phyloP scores from a whole-genome alignment of 441 rosid genomes.

The Bruguiera hainesii region DNA sequence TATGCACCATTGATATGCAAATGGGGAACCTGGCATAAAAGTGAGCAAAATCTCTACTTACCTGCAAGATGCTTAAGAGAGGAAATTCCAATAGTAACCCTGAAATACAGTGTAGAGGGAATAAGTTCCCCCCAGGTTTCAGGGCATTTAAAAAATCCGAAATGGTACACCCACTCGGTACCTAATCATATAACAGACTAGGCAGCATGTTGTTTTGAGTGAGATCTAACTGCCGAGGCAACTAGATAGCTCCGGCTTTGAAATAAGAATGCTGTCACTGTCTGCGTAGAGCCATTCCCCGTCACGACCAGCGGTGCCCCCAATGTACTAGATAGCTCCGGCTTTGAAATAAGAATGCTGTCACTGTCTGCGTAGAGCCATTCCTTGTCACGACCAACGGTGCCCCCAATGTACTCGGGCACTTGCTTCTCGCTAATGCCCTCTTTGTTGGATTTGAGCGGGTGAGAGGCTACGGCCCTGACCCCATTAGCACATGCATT shows the following conservation, averaged over 20 bases:
- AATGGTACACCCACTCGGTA: neutral
- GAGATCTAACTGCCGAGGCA: conserved; percentile 15
- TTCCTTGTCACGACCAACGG: conserved; percentile 56
- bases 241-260: conserved; percentile 52
- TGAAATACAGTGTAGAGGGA: too few species aligned
- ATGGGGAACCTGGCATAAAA: too few species aligned
- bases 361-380: conserved; percentile 85
- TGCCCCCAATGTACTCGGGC: conserved; percentile 49
- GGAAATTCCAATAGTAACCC: too few species aligned
- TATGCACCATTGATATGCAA: too few species aligned
- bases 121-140: too few species aligned
- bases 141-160: neutral
- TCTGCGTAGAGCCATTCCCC: conserved; percentile 91
- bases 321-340: conserved; percentile 56
- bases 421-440: conserved; percentile 73
- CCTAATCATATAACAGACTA: conserved; percentile 30
- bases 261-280: conserved; percentile 66
- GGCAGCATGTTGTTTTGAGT: neutral
- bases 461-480: conserved; percentile 70
- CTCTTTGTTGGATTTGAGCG: conserved; percentile 65
- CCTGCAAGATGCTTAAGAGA: too few species aligned
- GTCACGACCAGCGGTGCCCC: conserved; percentile 48
- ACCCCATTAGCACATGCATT: conserved; percentile 71
- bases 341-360: conserved; percentile 60
- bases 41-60: too few species aligned